A percentile compares a stretch with the other conserved stretches of the same genome.
Conservation (phyloP, 805 yeast genomes). For the Millerozyma acaciae region DNA sequence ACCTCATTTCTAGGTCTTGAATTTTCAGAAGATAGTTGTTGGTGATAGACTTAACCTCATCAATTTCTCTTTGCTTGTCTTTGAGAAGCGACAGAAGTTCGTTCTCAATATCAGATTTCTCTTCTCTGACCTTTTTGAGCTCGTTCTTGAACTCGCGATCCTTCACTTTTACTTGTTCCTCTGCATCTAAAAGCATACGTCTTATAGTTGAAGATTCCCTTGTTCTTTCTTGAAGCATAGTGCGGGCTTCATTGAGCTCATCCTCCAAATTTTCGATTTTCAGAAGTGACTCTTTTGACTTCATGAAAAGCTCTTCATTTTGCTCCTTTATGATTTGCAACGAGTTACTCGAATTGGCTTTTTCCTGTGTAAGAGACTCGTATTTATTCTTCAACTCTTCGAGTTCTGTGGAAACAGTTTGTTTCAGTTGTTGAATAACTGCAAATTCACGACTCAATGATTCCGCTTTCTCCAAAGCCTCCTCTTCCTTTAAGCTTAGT, state of each 20-base stretch:
- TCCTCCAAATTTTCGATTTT: conserved; percentile 70
- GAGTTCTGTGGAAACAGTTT: conserved; percentile 33
- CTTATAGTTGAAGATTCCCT: conserved; percentile 75
- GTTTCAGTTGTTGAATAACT: conserved; percentile 42
- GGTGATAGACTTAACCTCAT: conserved; percentile 45
- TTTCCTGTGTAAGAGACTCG: conserved; percentile 31
- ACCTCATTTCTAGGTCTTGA: conserved; percentile 34
- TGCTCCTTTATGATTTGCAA: conserved; percentile 51
- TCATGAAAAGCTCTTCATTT: conserved; percentile 66
- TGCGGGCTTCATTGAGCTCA: conserved; percentile 73
- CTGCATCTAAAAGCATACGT: conserved; percentile 62
- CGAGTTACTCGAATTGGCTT: conserved; percentile 38
- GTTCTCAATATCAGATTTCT: conserved; percentile 56
- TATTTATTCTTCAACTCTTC: conserved; percentile 37
- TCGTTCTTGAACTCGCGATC: conserved; percentile 55
- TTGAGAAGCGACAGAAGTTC: conserved; percentile 47
- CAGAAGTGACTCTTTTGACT: conserved; percentile 59
- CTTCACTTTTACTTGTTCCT: conserved; percentile 50
- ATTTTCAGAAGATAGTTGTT: conserved; percentile 41
- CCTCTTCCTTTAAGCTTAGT: conserved; percentile 41
- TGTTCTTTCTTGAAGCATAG: conserved; percentile 72
- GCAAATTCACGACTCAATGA: conserved; percentile 33
- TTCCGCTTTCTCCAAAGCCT: conserved; percentile 24
- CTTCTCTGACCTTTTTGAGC: conserved; percentile 51
- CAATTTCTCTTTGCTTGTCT: conserved; percentile 62